These are phyloP conservation scores for Uronychia setigera DNA, from an alignment of 73 alveolate genomes.

Conservation along the genomic window DNA sequence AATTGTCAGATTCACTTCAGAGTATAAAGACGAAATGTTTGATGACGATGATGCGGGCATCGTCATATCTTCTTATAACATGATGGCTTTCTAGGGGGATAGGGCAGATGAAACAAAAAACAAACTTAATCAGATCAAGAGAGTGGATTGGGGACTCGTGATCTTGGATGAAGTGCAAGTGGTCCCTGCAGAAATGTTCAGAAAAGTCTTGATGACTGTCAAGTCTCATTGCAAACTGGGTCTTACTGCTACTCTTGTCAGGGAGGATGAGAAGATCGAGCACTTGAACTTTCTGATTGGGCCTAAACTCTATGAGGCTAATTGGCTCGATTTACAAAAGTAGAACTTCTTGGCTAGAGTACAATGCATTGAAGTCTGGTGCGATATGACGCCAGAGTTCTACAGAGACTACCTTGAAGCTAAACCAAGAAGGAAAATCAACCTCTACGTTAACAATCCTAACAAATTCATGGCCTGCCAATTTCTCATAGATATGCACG, in stretches of 20 bases:
- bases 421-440: slow-evolving; percentile 60
- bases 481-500: slow-evolving; percentile 66
- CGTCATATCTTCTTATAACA: slow-evolving; percentile 89
- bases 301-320: slow-evolving; percentile 98
- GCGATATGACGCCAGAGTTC: slow-evolving; percentile 94
- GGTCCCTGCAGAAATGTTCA: slow-evolving; percentile 95
- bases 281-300: slow-evolving; percentile 92
- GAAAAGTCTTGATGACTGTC: slow-evolving; percentile 56
- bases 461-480: slow-evolving; percentile 88
- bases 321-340: slow-evolving; percentile 96
- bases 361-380: slow-evolving; percentile 92
- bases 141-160: slow-evolving; percentile 92
- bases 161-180: slow-evolving; percentile 98
- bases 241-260: slow-evolving; percentile 97
- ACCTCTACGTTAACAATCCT: slow-evolving; percentile 88
- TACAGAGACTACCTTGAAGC: slow-evolving; percentile 79
- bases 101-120: slow-evolving; percentile 78
- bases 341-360: slow-evolving; percentile 91
- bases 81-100: slow-evolving; percentile 85
- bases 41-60: slow-evolving; percentile 79
- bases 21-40: slow-evolving; percentile 62
- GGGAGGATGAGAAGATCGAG: slow-evolving; percentile 87
- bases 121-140: slow-evolving; percentile 51
- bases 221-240: slow-evolving; percentile 97
- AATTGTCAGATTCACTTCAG: slow-evolving; percentile 81